Evolutionary conservation across 1,139 yeast genomes (phyloP).

Genomic region (Saccharomyces hybrid): DNA sequence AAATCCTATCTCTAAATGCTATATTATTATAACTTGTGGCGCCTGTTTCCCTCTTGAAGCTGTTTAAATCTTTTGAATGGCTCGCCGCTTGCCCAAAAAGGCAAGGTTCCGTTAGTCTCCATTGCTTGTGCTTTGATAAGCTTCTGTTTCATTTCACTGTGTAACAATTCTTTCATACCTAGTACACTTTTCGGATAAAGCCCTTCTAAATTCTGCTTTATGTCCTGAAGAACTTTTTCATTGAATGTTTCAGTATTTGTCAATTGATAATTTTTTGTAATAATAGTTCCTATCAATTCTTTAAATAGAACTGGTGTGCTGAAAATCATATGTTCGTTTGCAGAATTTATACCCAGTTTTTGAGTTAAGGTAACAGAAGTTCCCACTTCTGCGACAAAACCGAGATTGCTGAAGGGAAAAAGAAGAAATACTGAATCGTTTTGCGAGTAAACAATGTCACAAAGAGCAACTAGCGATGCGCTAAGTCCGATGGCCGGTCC

Average conservation of each 20-base stretch:
- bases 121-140: conserved; percentile 56
- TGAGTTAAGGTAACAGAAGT: conserved; percentile 62
- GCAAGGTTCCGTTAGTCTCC: conserved; percentile 57
- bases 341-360: conserved; percentile 67
- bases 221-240: conserved; percentile 39
- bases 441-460: conserved; percentile 67
- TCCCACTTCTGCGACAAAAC: conserved; percentile 80
- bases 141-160: conserved; percentile 39
- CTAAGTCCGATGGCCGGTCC: conserved; percentile 84
- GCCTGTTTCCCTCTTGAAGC: conserved; percentile 1
- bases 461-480: conserved; percentile 64
- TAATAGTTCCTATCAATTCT: conserved; percentile 44
- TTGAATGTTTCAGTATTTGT: conserved; percentile 55
- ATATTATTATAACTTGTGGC: not conserved
- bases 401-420: conserved; percentile 77
- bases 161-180: conserved; percentile 52
- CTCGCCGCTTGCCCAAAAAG: conserved; percentile 46
- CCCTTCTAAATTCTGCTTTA: conserved; percentile 39
- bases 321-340: conserved; percentile 67
- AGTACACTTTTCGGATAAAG: conserved; percentile 52
- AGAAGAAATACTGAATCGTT: conserved; percentile 55
- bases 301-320: conserved; percentile 57
- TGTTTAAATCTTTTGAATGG: conserved; percentile 4
- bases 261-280: conserved; percentile 48
- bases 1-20: not conserved